Percentiles rank a stretch among this genome's conserved stretches.
Conservation (phyloP, 306 rosid genomes). For the Cucumis melo region DNA sequence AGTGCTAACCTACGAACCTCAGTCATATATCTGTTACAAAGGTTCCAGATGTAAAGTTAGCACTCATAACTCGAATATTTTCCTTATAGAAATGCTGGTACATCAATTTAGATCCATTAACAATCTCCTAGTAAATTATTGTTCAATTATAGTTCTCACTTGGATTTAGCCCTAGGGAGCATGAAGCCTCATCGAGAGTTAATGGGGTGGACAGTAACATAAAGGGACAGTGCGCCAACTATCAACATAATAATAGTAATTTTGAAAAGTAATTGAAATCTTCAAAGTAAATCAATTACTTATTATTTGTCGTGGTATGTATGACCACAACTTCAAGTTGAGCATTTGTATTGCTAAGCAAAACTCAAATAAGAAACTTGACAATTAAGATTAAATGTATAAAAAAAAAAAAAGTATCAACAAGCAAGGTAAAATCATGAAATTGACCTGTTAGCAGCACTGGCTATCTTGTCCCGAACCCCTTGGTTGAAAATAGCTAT, state of each 20-base stretch:
- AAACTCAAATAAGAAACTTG: neutral
- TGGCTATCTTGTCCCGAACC: slow-evolving; percentile 80
- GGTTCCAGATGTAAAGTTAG: neutral
- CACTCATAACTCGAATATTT: neutral
- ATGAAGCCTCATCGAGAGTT: neutral
- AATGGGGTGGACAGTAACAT: neutral
- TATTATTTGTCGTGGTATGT: neutral
- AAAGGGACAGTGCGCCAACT: neutral
- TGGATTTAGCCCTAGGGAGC: neutral
- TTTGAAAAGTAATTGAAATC: neutral
- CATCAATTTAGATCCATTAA: neutral
- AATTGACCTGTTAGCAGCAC: slow-evolving; percentile 74
- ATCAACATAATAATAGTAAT: neutral
- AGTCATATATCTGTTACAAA: slow-evolving; percentile 63
- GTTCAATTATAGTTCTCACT: neutral
- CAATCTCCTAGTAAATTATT: neutral
- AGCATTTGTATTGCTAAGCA: neutral
- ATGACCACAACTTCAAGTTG: neutral
- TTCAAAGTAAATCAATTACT: neutral
- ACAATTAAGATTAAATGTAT: neutral
- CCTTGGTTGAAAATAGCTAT: slow-evolving; percentile 60
- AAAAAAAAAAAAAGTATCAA: neutral
- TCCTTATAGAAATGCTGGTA: neutral
- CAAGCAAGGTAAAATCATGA: slow-evolving; percentile 8
- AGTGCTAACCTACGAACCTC: slow-evolving; percentile 84